Base-by-base conservation (phyloP, 805 yeast genomes). In the Yarrowia hollandica region DNA sequence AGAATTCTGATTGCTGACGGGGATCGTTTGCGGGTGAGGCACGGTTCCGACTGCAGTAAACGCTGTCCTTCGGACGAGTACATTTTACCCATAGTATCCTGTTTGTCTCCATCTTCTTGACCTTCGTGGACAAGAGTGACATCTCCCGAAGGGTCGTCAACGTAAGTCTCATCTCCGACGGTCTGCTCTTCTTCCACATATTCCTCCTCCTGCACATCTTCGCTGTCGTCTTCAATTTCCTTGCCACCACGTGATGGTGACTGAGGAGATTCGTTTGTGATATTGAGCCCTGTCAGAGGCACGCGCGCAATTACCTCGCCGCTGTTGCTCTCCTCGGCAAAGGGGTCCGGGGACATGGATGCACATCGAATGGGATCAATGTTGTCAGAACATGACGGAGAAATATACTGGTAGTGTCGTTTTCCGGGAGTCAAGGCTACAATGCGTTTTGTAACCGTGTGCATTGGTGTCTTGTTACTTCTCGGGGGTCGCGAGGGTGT, bases 351-450 rank as follows among this genome's bases (percentile, higher is more conserved):
- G 6, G 55, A 48, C 55, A 48, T 31, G 19, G 55, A 48, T 1
- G 55, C 39, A n/a, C 55, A 48, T 16, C 55, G 18, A n/a, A 48
- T 48, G 11, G 55, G 55, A 18, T 31, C 55, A 22, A 48, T 30
- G 39, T 33, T 48, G 39, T 48, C 55, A 12, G 55, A 48, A 33
- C 55, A 48, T n/a, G 39, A 31, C 26, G 58, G 58, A 26, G 58
- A 52, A 52, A 52, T 28, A 44, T 52, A 52, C 58, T 52, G 58
- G 26, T 35, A 52, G 15, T 52, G 58, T 22, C 34, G 23, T 14
- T 52, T 52, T 3, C 44, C 44, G 5, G 58, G 58, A 8, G 58
- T 52, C 7, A 52, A 34, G 23, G 58, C 58, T 15, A 52, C 44
- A n/a, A 52, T 52, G 5, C 58, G 44, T 25, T 48, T 48, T 14